phyloP scores from a whole-genome alignment of 768 basidiomycete species.

The Chalciporus sphaerocephalus region DNA sequence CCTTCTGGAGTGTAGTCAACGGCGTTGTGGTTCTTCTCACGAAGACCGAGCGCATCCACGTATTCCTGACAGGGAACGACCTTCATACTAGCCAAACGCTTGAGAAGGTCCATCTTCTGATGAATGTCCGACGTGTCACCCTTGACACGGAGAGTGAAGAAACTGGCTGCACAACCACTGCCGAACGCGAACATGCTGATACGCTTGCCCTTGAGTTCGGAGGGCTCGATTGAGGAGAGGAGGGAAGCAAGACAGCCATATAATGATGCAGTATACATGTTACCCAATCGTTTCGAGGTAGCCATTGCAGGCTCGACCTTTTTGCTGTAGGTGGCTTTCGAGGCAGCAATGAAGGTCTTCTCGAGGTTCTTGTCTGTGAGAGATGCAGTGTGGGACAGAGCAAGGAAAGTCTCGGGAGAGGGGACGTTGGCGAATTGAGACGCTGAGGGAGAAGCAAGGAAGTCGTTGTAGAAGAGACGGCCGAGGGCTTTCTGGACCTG shows the following conservation, averaged over 20 bases:
- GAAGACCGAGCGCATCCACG: constrained; percentile 77
- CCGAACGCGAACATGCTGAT: constrained; percentile 96
- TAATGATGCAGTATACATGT: constrained; percentile 97
- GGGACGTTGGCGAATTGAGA: constrained; percentile 68
- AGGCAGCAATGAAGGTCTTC: constrained; percentile 84
- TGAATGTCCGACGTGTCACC: constrained; percentile 82
- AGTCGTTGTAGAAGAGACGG: constrained; percentile 90
- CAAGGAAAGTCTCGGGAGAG: constrained; percentile 65
- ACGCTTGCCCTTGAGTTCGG: constrained; percentile 73
- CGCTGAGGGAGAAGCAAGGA: constrained; percentile 68
- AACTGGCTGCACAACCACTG: constrained; percentile 89
- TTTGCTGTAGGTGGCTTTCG: constrained; percentile 68
- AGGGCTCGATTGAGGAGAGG: constrained; percentile 66
- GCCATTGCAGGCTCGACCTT: constrained; percentile 81
- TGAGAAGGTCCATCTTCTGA: constrained; percentile 75
- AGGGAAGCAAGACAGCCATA: constrained; percentile 93
- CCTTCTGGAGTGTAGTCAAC: constrained; percentile 81
- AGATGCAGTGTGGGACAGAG: constrained; percentile 63
- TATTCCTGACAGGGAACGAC: constrained; percentile 92
- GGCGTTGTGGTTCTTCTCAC: constrained; percentile 95
- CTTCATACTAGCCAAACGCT: constrained; percentile 78
- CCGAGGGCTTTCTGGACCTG: constrained; percentile 97
- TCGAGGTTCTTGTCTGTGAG: constrained; percentile 94
- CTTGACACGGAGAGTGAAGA: constrained; percentile 85
- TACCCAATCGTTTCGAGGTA: constrained; percentile 87